A percentile compares a stretch with the other conserved stretches of the same genome.
Evolutionary conservation across 2,329 filamentous ascomycete genomes (phyloP).

Genomic region (Helotiales sp.): DNA sequence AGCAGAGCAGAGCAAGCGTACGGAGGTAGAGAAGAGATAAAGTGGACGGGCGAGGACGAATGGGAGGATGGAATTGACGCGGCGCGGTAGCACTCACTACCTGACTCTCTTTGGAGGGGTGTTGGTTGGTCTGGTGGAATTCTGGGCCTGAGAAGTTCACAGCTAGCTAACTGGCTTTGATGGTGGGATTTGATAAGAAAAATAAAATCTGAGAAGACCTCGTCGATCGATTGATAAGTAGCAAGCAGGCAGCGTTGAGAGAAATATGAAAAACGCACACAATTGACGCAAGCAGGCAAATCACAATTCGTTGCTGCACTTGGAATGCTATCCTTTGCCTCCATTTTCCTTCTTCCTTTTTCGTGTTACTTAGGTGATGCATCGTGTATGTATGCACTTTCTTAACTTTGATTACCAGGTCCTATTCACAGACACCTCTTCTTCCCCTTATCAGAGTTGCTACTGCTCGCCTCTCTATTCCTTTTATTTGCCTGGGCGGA

Average conservation of each 20-base stretch:
- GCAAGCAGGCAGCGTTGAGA: constrained; percentile 7
- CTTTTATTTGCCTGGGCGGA: too few species aligned
- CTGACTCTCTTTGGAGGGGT: constrained; percentile 24
- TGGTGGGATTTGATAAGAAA: background rate
- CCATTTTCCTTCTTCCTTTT: background rate
- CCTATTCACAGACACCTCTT: too few species aligned
- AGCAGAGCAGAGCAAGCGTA: constrained; percentile 1
- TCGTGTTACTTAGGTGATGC: too few species aligned
- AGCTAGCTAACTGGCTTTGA: background rate
- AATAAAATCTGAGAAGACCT: constrained; percentile 9
- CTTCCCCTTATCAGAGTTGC: too few species aligned
- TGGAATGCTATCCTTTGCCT: background rate
- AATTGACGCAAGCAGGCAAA: background rate
- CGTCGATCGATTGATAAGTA: constrained; percentile 15
- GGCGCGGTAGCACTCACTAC: constrained; percentile 21
- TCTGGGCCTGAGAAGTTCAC: background rate
- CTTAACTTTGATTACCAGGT: too few species aligned
- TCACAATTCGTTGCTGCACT: background rate
- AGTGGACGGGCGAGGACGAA: constrained; percentile 40
- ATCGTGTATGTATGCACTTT: too few species aligned
- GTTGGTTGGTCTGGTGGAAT: constrained; percentile 1
- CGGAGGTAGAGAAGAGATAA: constrained; percentile 40
- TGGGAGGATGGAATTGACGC: constrained; percentile 20
- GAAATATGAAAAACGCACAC: background rate
- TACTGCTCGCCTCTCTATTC: too few species aligned